Evolutionary conservation across 305 asterid species (phyloP), one percentile per base, ranked within the genome.

Genomic region (Rubia occidens): DNA sequence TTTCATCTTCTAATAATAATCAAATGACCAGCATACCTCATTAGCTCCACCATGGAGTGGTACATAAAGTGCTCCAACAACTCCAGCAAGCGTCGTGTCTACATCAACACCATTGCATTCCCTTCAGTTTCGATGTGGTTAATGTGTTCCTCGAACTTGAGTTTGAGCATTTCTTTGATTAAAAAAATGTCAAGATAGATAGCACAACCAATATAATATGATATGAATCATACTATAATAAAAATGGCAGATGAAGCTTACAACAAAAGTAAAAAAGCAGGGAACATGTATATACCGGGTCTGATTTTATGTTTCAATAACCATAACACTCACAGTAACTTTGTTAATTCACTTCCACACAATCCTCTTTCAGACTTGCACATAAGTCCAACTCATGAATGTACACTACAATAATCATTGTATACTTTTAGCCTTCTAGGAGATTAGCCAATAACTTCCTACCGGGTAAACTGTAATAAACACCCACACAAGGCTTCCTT

Each of bases 31-130:
- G 42, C 26, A 39, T 86, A 95, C 99, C 96, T 95, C 99, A 77
- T 91, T 95, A 11, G 99, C 99, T 75, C 99, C 99, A 78, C 99
- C 99, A 79, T 95, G 98, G 78, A 95, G 97, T 56, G 99, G 98
- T 67, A 98, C 99, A 82, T 95, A 95, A 85, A 95, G 76, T 60
- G 99, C 99, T 77, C 99, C 99, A 78, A 91, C 99, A 32, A 97
- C 98, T 73, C 98, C 99, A 75, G 99, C 84, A 72, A 95, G 89
- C 78, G 99, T 96, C 1, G 99, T 95, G 81, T 88, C 91, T 24
- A 95, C 99, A 74, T 95, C 98, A 78, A 95, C 99, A 71, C 99
- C 98, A 85, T 98, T 95, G 89, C 80, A 81, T 35, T 32, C 37
- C 37, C 37, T 44, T 11, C 49, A 44, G 9, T 44, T 44, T 44